phyloP scores from a whole-genome alignment of 2,329 filamentous ascomycete genomes.

The Alternaria brassicae region DNA sequence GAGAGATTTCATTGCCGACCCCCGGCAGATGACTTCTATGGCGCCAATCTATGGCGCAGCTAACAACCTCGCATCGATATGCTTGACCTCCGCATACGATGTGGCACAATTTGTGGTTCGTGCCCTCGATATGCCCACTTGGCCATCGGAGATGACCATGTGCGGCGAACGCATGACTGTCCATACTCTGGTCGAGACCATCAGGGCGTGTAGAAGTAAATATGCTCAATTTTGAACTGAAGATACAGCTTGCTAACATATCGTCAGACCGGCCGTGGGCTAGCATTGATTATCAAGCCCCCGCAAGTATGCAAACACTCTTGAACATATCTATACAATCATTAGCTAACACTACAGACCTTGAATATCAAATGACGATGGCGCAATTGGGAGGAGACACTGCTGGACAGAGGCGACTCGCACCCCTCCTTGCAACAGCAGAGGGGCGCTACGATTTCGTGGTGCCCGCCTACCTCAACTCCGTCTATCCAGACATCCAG shows the following conservation, averaged over 20 bases:
- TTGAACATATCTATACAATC: not conserved
- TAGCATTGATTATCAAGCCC: constrained; percentile 53
- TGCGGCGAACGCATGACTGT: constrained; percentile 70
- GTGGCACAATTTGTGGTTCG: constrained; percentile 74
- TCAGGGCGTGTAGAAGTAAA: constrained; percentile 45
- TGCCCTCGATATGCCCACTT: constrained; percentile 69
- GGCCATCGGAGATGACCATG: constrained; percentile 74
- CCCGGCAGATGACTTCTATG: constrained; percentile 64
- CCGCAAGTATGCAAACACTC: constrained; percentile 45
- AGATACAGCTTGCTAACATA: constrained; percentile 14
- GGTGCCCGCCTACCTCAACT: constrained; percentile 65
- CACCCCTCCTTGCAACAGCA: constrained; percentile 71
- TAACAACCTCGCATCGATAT: constrained; percentile 59
- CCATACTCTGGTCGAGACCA: constrained; percentile 65
- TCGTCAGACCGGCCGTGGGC: constrained; percentile 39
- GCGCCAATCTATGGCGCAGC: constrained; percentile 63
- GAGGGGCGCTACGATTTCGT: constrained; percentile 72
- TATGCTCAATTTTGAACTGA: not conserved
- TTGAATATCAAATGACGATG: constrained; percentile 58
- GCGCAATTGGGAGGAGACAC: constrained; percentile 46
- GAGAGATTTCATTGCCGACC: constrained; percentile 71
- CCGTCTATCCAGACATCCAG: constrained; percentile 48
- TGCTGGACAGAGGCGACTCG: constrained; percentile 54
- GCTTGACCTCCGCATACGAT: constrained; percentile 73
- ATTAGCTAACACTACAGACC: constrained; percentile 32